Conservation (phyloP, 148 eudicot genomes). For the Cornus florida region DNA sequence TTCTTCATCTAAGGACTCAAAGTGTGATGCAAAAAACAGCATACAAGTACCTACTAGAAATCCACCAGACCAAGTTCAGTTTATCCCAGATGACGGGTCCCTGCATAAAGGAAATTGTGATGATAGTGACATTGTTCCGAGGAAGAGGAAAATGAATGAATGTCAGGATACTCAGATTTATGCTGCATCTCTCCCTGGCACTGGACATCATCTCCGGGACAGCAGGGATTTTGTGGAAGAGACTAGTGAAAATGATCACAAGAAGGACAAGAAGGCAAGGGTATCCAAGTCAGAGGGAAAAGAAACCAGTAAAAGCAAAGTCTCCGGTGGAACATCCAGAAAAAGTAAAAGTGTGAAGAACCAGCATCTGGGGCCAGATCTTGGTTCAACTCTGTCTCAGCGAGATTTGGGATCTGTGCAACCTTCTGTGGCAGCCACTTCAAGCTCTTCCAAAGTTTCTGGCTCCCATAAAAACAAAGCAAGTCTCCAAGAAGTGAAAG, state of each 20-base stretch:
- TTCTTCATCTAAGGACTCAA: conserved; percentile 38
- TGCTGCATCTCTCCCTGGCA: conserved; percentile 15
- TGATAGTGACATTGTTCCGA: conserved; percentile 32
- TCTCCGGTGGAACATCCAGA: conserved; percentile 44
- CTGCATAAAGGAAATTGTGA: conserved; percentile 31
- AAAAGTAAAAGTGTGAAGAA: conserved; percentile 39
- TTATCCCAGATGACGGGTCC: conserved; percentile 33
- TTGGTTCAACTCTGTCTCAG: conserved; percentile 16
- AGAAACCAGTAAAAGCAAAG: conserved; percentile 47
- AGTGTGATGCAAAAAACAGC: conserved; percentile 30
- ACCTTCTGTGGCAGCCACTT: conserved; percentile 71
- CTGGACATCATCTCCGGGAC: conserved; percentile 10
- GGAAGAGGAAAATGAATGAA: conserved; percentile 62
- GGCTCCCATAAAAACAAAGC: conserved; percentile 60
- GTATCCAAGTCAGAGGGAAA: conserved; percentile 57
- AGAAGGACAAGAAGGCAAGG: conserved; percentile 65
- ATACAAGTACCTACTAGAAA: conserved; percentile 21
- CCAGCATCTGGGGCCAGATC: conserved; percentile 25
- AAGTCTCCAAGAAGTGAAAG: conserved; percentile 59
- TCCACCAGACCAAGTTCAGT: conserved; percentile 26
- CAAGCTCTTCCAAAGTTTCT: conserved; percentile 95
- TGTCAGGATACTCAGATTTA: conserved; percentile 25
- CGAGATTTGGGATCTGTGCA: conserved; percentile 33
- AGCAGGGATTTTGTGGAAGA: conserved; percentile 34
- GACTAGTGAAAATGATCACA: conserved; percentile 41